Evolutionary conservation across 768 basidiomycete species (phyloP), one percentile per base, ranked within the genome.

Genomic region (Lentinula edodes): DNA sequence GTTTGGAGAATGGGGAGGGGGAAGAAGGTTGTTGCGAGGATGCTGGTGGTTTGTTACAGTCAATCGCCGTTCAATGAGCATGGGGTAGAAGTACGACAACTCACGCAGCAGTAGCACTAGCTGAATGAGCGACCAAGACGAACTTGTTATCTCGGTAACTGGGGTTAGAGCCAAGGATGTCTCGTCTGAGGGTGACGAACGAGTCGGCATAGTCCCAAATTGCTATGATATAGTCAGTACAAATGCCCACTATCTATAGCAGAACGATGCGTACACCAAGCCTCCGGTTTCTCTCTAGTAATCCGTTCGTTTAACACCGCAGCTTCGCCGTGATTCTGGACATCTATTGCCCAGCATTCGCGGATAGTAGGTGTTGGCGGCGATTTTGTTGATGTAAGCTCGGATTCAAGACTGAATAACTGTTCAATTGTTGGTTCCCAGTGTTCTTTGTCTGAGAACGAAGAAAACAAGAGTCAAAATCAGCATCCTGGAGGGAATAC

Each of bases 161-260:
- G 4, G 32, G 18, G 39, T 59, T 18, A 20, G 43, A n/a, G 3
- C 48, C 58, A 6, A 59, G 58, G 9, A 48, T 46, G 46, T 48
- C 58, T 43, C 55, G 39, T n/a, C 58, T 45, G 9, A 59, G 38
- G 28, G 58, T 59, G 32, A 45, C 58, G 45, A 59, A 59, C 16
- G 58, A 45, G 23, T 59, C 58, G 12, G 58, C 58, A 18, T 59
- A 59, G 28, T 59, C 58, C 58, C 58, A 59, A 10, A 36, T 48
- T 34, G 58, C 58, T 59, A 18, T n/a, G 4, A 36, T 23, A 48
- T 18, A 12, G 35, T 34, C 7, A 15, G n/a, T 35, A 50, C 7
- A 13, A 2, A 10, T 23, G 0, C 10, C 18, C 2, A 39, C 1
- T 39, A 2, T 8, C 3, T 10, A 5, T 39, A 39, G 41, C 6